A percentile compares a stretch with the other conserved stretches of the same genome.
phyloP scores from a whole-genome alignment of 78 protist species.

The Dictyostelium brefeldianum region DNA sequence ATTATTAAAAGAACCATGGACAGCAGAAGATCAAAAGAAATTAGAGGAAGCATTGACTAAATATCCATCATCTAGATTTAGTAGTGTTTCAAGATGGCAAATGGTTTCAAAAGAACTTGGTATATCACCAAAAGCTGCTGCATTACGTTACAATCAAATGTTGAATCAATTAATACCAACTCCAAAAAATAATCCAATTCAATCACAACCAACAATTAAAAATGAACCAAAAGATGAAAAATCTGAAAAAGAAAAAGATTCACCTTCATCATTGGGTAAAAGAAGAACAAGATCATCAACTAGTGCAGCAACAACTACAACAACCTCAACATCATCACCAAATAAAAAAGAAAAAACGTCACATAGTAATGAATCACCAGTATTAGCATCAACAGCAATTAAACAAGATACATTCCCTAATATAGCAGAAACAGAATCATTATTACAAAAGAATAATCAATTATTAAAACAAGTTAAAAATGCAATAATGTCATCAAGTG shows the following conservation, averaged over 20 bases:
- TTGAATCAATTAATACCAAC: conserved; percentile 1
- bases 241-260: not conserved
- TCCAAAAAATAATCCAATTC: not conserved
- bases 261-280: not conserved
- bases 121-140: conserved; percentile 69
- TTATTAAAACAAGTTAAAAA: conserved; percentile 38
- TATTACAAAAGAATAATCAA: conserved; percentile 20
- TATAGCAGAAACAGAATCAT: conserved; percentile 2
- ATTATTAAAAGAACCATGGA: conserved; percentile 66
- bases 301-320: not conserved
- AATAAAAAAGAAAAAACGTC: conserved; percentile 41
- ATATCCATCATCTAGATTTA: conserved; percentile 60
- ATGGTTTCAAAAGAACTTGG: conserved; percentile 60
- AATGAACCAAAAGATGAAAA: not conserved
- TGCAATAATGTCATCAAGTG: not conserved
- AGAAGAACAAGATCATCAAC: not conserved
- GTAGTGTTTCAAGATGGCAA: conserved; percentile 78
- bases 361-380: not conserved
- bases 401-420: not conserved
- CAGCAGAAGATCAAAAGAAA: conserved; percentile 53
- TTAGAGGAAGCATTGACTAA: conserved; percentile 49
- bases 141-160: conserved; percentile 79
- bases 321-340: not conserved
- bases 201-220: not conserved
- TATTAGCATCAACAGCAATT: not conserved